Conservation (phyloP, 768 basidiomycete genomes). For the Boletales sp. region DNA sequence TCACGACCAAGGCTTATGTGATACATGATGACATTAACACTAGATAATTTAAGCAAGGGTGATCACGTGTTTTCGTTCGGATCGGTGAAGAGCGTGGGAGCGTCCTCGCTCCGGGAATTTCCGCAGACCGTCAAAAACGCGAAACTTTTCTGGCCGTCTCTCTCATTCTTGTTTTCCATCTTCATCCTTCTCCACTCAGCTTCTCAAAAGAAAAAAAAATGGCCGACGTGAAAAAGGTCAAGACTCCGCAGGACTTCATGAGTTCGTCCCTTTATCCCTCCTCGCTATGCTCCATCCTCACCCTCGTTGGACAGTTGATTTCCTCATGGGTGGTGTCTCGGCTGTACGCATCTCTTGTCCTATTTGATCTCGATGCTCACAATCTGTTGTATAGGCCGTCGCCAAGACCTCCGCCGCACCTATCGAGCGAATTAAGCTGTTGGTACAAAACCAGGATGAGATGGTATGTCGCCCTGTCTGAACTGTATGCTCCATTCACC, state of each 20-base stretch:
- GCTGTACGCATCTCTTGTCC: conserved; percentile 52
- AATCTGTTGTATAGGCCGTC: conserved; percentile 64
- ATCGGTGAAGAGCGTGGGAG: conserved; percentile 30
- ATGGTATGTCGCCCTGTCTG: conserved; percentile 58
- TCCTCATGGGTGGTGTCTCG: conserved; percentile 96
- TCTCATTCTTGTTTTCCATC: conserved; percentile 37
- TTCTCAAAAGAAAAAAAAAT: conserved; percentile 62
- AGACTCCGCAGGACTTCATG: conserved; percentile 89
- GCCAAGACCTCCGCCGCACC: conserved; percentile 99
- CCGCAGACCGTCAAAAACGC: conserved; percentile 36
- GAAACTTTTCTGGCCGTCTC: conserved; percentile 47
- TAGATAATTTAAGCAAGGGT: background rate
- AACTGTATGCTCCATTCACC: background rate
- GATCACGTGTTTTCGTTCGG: background rate
- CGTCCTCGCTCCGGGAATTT: conserved; percentile 24
- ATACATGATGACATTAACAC: no score
- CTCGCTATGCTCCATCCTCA: conserved; percentile 2
- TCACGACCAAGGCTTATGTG: no score
- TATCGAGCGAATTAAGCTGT: conserved; percentile 99
- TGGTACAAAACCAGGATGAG: conserved; percentile 99
- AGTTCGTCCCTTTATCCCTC: conserved; percentile 36
- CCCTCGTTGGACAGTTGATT: conserved; percentile 58
- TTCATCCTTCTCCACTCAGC: conserved; percentile 49
- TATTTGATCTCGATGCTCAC: conserved; percentile 12
- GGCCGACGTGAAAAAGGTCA: conserved; percentile 81